These are phyloP conservation scores for Suillus bovinus DNA, from an alignment of 768 basidiomycete species.

Conservation along the genomic window DNA sequence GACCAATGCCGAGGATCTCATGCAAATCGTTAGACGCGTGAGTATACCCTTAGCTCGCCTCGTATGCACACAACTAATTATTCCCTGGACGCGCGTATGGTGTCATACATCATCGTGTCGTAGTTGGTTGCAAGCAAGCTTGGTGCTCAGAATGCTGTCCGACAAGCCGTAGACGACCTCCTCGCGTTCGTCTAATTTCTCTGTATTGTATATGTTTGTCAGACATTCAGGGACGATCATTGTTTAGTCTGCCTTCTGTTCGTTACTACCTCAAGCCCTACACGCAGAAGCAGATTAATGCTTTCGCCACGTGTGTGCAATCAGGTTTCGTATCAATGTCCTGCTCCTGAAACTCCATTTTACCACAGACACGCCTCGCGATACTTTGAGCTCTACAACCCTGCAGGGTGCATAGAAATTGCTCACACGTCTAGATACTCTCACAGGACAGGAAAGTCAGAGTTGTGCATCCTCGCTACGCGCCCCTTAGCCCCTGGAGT, in stretches of 20 bases:
- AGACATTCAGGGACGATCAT: constrained; percentile 19
- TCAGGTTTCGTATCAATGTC: constrained; percentile 27
- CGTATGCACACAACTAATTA: constrained; percentile 26
- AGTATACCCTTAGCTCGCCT: constrained; percentile 30
- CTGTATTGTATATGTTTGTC: constrained; percentile 22
- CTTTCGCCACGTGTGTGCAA: constrained; percentile 83
- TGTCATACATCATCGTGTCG: constrained; percentile 15
- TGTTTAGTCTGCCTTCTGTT: constrained; percentile 65
- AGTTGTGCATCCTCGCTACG: constrained; percentile 85
- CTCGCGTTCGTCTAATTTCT: constrained; percentile 57
- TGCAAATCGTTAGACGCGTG: constrained; percentile 79
- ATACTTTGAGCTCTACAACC: constrained; percentile 86
- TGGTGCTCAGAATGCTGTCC: constrained; percentile 56
- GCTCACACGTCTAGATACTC: constrained; percentile 88
- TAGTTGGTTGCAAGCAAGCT: constrained; percentile 64
- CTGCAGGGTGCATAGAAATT: constrained; percentile 82
- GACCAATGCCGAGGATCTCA: constrained; percentile 65
- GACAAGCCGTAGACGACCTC: constrained; percentile 76
- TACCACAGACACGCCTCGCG: constrained; percentile 76
- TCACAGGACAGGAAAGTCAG: constrained; percentile 85
- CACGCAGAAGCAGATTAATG: constrained; percentile 85
- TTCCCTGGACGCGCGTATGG: constrained; percentile 24
- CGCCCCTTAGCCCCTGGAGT: constrained; percentile 63
- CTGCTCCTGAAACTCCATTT: constrained; percentile 26
- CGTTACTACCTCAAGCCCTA: constrained; percentile 76